These are phyloP conservation scores for Actinomortierella wolfii DNA, from an alignment of 371 early-diverging fungal species.

Conservation along the genomic window DNA sequence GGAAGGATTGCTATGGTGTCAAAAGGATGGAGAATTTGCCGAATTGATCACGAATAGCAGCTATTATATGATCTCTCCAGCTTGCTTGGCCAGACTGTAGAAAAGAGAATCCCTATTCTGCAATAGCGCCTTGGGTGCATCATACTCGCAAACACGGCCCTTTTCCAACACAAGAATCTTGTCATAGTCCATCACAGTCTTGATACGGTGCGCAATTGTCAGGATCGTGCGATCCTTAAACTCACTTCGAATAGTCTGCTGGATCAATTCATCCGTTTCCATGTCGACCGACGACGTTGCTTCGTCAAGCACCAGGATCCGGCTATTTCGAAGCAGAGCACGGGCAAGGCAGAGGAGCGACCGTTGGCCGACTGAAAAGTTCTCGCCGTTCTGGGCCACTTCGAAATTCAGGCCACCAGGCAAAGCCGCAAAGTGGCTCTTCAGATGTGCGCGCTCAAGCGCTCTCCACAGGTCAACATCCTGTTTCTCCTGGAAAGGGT, in stretches of 20 bases:
- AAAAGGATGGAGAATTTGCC: too few relatives aligned
- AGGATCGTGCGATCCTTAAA: slow-evolving; percentile 35
- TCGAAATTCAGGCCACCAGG: slow-evolving; percentile 43
- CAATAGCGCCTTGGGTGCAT: slow-evolving; percentile 13
- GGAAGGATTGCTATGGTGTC: too few relatives aligned
- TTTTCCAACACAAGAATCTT: slow-evolving; percentile 44
- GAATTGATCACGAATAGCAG: too few relatives aligned
- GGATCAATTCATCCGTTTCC: slow-evolving; percentile 73
- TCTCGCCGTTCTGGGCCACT: slow-evolving; percentile 56
- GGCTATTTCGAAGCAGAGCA: slow-evolving; percentile 51
- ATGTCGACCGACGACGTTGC: slow-evolving; percentile 89
- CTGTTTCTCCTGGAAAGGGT: slow-evolving; percentile 59
- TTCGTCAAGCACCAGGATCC: slow-evolving; percentile 59
- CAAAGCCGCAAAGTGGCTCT: slow-evolving; percentile 46
- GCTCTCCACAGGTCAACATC: slow-evolving; percentile 63
- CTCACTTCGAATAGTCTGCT: slow-evolving; percentile 81
- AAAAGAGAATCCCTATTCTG: slow-evolving; percentile 55
- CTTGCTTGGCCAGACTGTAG: slow-evolving; percentile 44
- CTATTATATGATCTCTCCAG: not conserved
- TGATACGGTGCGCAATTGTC: slow-evolving; percentile 52
- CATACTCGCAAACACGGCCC: slow-evolving; percentile 42
- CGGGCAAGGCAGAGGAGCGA: slow-evolving; percentile 67
- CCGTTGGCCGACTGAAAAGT: slow-evolving; percentile 62
- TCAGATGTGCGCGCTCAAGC: slow-evolving; percentile 55
- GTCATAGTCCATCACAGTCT: slow-evolving; percentile 91